Conservation (phyloP, 2,329 filamentous ascomycete genomes). For the Xylariaceae sp. region DNA sequence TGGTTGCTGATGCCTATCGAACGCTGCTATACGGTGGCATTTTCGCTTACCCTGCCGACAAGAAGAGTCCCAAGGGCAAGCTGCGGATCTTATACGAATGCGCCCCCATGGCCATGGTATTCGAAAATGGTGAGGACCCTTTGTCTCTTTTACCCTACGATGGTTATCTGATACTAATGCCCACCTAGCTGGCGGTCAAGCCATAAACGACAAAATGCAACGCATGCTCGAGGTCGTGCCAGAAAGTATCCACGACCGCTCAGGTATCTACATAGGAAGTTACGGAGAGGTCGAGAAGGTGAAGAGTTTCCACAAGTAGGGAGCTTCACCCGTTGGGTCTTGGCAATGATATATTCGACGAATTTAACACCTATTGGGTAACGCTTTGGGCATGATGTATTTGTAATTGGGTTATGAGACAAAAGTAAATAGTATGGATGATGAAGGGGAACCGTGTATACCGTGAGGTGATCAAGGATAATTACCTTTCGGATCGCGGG, state of each 20-base stretch:
- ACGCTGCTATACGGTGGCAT: constrained; percentile 93
- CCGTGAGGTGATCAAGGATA: too few relatives aligned
- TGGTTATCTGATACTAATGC: constrained; percentile 28
- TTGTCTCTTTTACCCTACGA: neutral
- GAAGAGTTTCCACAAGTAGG: constrained; percentile 68
- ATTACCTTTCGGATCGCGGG: too few relatives aligned
- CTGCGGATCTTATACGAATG: constrained; percentile 96
- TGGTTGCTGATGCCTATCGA: constrained; percentile 97
- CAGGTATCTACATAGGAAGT: constrained; percentile 94
- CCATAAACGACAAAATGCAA: constrained; percentile 84
- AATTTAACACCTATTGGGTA: neutral
- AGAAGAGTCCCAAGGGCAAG: constrained; percentile 98
- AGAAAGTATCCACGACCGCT: constrained; percentile 89
- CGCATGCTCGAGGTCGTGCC: constrained; percentile 87
- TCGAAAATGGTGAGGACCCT: constrained; percentile 78
- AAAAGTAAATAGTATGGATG: too few relatives aligned
- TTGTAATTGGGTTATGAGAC: neutral
- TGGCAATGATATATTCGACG: neutral
- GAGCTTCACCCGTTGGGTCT: neutral
- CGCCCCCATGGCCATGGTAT: constrained; percentile 97
- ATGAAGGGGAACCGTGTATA: too few relatives aligned
- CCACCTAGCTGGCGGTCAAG: constrained; percentile 76
- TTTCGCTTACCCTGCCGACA: constrained; percentile 95
- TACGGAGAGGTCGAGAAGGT: constrained; percentile 95
- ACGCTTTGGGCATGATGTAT: neutral